Conservation (phyloP, 805 yeast species). For the Candida ulmi region DNA sequence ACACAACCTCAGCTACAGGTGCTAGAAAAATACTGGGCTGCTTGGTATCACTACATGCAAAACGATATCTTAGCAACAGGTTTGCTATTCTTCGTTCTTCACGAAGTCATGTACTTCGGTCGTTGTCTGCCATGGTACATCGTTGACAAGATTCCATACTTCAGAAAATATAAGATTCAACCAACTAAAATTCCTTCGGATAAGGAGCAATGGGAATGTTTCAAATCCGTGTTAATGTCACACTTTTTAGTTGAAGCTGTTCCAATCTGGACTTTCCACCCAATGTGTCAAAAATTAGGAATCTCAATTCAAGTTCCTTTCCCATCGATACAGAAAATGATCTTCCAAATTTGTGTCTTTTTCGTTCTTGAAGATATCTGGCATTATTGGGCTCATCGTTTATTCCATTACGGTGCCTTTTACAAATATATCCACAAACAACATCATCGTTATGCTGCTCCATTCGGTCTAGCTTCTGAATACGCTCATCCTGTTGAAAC, state of each 20-base stretch:
- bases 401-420: conserved; percentile 81
- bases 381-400: conserved; percentile 96
- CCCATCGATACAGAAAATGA: conserved; percentile 58
- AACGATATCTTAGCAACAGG: conserved; percentile 95
- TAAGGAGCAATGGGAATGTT: conserved; percentile 89
- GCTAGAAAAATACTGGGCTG: conserved; percentile 78
- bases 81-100: conserved; percentile 69
- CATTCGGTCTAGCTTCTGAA: conserved; percentile 95
- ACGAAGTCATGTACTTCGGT: conserved; percentile 87
- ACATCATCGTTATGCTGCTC: conserved; percentile 97
- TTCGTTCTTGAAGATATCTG: conserved; percentile 88
- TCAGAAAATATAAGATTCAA: conserved; percentile 85
- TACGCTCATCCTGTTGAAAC: conserved; percentile 97
- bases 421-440: conserved; percentile 94
- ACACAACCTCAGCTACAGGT: conserved; percentile 32
- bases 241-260: conserved; percentile 92
- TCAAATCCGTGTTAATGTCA: conserved; percentile 74
- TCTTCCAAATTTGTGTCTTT: conserved; percentile 65
- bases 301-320: conserved; percentile 79
- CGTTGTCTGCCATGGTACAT: conserved; percentile 91
- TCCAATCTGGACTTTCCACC: conserved; percentile 97
- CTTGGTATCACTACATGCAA: conserved; percentile 77
- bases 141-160: conserved; percentile 79
- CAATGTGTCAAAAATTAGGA: conserved; percentile 77
- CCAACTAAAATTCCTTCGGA: conserved; percentile 74